phyloP scores from a whole-genome alignment of 2,329 filamentous ascomycete genomes.

The Hawksworthiomyces lignivorus region DNA sequence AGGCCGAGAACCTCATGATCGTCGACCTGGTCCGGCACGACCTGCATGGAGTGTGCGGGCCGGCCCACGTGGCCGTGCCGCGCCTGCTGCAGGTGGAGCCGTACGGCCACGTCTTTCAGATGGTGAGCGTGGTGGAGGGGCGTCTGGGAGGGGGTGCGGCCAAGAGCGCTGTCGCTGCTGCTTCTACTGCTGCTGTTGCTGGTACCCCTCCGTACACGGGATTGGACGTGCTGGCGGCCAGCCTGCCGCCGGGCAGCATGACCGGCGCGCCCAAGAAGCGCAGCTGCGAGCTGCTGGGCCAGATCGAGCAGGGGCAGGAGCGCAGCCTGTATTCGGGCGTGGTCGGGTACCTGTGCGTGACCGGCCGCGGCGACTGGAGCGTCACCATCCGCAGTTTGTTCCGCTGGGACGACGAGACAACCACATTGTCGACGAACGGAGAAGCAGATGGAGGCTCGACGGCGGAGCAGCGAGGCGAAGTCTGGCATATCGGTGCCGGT shows the following conservation, averaged over 20 bases:
- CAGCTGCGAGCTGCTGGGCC: slow-evolving; percentile 72
- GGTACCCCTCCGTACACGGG: slow-evolving; percentile 41
- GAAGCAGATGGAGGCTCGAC: slow-evolving; percentile 21
- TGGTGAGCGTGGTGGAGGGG: slow-evolving; percentile 81
- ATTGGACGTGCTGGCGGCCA: slow-evolving; percentile 67
- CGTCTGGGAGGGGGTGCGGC: slow-evolving; percentile 29
- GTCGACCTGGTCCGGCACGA: slow-evolving; percentile 95
- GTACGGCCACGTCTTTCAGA: slow-evolving; percentile 84
- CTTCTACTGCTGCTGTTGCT: no score
- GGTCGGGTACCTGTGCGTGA: slow-evolving; percentile 81
- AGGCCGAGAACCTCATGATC: slow-evolving; percentile 96
- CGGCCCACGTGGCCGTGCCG: slow-evolving; percentile 64
- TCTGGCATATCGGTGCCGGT: slow-evolving; percentile 82
- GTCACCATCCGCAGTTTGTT: slow-evolving; percentile 84
- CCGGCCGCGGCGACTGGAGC: slow-evolving; percentile 80
- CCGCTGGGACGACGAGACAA: slow-evolving; percentile 55
- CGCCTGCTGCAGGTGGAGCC: slow-evolving; percentile 83
- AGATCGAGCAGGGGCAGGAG: slow-evolving; percentile 55
- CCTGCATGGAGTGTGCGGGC: slow-evolving; percentile 73
- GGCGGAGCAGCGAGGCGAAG: no score
- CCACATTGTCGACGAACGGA: neutral
- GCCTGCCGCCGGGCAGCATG: slow-evolving; percentile 88
- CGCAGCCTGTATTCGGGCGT: slow-evolving; percentile 82
- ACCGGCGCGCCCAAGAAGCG: slow-evolving; percentile 93
- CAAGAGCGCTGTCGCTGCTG: neutral